Evolutionary conservation across 768 basidiomycete genomes (phyloP).

Genomic region (Epithele typhae): DNA sequence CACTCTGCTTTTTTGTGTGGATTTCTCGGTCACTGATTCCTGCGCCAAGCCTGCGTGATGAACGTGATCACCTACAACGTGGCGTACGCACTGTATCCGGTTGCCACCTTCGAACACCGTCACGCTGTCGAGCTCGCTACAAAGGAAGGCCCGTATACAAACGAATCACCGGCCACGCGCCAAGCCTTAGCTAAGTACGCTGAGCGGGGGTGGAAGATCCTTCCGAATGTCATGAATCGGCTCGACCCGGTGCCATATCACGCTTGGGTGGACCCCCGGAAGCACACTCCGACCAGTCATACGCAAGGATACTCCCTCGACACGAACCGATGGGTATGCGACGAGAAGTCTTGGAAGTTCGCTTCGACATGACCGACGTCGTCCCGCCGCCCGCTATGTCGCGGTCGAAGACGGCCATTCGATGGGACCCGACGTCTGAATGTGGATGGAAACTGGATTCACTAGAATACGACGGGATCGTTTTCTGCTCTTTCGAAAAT

Average conservation of each 20-base stretch:
- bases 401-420: neutral
- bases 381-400: constrained; percentile 2
- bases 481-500: too few relatives aligned
- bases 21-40: constrained; percentile 20
- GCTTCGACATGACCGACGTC: constrained; percentile 10
- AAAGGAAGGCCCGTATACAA: neutral
- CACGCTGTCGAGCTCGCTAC: constrained; percentile 15
- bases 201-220: constrained; percentile 31
- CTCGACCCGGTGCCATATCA: too few relatives aligned
- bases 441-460: constrained; percentile 3
- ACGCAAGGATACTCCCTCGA: constrained; percentile 2
- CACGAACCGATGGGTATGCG: constrained; percentile 14
- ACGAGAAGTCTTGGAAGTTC: constrained; percentile 17
- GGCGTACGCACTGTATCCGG: constrained; percentile 40
- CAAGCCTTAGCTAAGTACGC: constrained; percentile 30
- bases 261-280: too few relatives aligned
- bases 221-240: too few relatives aligned
- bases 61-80: constrained; percentile 38
- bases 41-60: constrained; percentile 37
- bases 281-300: too few relatives aligned
- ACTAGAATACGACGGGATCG: too few relatives aligned
- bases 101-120: constrained; percentile 33
- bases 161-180: neutral
- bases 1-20: too few relatives aligned
- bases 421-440: constrained; percentile 17